Evolutionary conservation across 2,329 filamentous ascomycete genomes (phyloP).

Genomic region (Daldinia eschscholtzii): DNA sequence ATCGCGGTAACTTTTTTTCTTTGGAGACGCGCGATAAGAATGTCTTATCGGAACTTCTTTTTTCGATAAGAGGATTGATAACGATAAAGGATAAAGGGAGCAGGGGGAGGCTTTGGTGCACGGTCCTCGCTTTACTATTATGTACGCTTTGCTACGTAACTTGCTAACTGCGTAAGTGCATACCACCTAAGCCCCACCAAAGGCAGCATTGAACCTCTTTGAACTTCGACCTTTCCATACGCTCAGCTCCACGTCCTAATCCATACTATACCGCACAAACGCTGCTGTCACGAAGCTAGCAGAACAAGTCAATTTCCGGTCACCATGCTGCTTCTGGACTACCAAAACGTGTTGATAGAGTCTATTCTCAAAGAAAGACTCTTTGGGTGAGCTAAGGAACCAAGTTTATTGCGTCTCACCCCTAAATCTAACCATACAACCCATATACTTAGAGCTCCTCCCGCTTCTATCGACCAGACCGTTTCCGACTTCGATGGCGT

Average conservation of each 20-base stretch:
- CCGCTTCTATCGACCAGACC: slow-evolving; percentile 94
- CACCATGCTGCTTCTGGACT: slow-evolving; percentile 93
- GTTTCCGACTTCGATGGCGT: slow-evolving; percentile 99
- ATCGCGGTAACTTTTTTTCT: slow-evolving; percentile 44
- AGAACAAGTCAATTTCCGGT: slow-evolving; percentile 42
- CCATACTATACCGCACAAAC: slow-evolving; percentile 34
- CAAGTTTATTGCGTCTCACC: slow-evolving; percentile 11
- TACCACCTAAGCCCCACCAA: slow-evolving; percentile 43
- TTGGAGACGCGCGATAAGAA: slow-evolving; percentile 49
- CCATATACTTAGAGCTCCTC: slow-evolving; percentile 73
- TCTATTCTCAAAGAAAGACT: slow-evolving; percentile 96
- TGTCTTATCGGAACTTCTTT: slow-evolving; percentile 38
- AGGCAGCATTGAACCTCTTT: slow-evolving; percentile 37
- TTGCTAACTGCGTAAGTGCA: slow-evolving; percentile 26
- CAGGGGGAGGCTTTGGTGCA: slow-evolving; percentile 20
- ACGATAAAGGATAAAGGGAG: not conserved
- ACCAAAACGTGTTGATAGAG: slow-evolving; percentile 98
- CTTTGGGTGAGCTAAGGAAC: slow-evolving; percentile 72
- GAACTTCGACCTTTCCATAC: slow-evolving; percentile 1
- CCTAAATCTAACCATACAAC: slow-evolving; percentile 51
- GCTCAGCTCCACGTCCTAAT: slow-evolving; percentile 21
- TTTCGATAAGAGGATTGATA: slow-evolving; percentile 13
- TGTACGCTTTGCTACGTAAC: slow-evolving; percentile 22
- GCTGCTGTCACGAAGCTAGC: slow-evolving; percentile 32
- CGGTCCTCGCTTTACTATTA: slow-evolving; percentile 35